phyloP scores from a whole-genome alignment of 1,139 yeast genomes.

The Arxiozyma heterogenica region DNA sequence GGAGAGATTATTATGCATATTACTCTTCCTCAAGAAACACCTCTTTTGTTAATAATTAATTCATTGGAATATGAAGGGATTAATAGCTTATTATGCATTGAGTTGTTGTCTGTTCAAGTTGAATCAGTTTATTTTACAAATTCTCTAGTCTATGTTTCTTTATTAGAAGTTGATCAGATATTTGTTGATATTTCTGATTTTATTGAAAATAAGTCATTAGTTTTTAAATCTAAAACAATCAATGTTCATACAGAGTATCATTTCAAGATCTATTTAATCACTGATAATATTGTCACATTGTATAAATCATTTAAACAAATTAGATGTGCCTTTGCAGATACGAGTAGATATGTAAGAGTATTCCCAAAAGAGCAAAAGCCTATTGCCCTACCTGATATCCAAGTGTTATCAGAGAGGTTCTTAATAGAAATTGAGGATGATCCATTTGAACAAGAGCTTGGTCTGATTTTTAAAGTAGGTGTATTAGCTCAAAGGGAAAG shows the following conservation, averaged over 20 bases:
- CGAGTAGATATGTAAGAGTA: slow-evolving; percentile 34
- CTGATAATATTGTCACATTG: slow-evolving; percentile 56
- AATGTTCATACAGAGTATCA: slow-evolving; percentile 36
- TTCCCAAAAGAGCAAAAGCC: slow-evolving; percentile 40
- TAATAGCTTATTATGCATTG: slow-evolving; percentile 6
- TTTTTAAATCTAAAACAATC: slow-evolving; percentile 12
- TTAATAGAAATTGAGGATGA: slow-evolving; percentile 44
- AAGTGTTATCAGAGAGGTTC: slow-evolving; percentile 41
- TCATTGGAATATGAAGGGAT: slow-evolving; percentile 6
- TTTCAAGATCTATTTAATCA: slow-evolving; percentile 53
- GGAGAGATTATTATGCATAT: slow-evolving; percentile 18
- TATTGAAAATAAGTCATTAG: slow-evolving; percentile 3
- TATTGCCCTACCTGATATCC: slow-evolving; percentile 43
- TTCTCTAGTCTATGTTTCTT: slow-evolving; percentile 15
- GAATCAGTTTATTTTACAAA: slow-evolving; percentile 24
- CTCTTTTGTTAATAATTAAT: slow-evolving; percentile 15
- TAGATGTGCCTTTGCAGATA: slow-evolving; percentile 39
- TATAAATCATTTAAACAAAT: slow-evolving; percentile 54
- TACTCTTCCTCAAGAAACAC: slow-evolving; percentile 20
- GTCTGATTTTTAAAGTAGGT: slow-evolving; percentile 65
- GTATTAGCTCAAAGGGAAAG: slow-evolving; percentile 57
- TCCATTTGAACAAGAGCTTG: slow-evolving; percentile 73
- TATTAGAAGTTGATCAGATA: slow-evolving; percentile 16
- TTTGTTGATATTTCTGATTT: slow-evolving; percentile 8
- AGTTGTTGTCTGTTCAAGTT: slow-evolving; percentile 15